Evolutionary conservation across 2,329 filamentous ascomycete genomes (phyloP), one percentile per base, ranked within the genome.

Genomic region (Fusarium continuum): DNA sequence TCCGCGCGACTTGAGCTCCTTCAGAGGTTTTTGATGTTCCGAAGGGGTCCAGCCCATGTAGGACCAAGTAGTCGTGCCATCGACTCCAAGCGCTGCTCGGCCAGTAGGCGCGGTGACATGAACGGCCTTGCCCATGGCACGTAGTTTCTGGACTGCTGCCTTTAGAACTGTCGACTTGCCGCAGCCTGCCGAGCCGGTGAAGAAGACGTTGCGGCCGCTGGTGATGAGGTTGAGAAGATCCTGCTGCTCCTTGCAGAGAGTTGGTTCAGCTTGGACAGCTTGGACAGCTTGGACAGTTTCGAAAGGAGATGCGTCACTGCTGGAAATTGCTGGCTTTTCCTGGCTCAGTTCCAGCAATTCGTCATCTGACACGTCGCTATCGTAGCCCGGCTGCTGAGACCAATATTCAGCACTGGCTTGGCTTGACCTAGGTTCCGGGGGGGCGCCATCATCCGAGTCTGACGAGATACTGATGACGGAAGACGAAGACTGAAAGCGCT

Each of bases 91-190:
- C 0, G 87, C 86, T 0, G 86, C 84, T 8, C 80, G 79, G 4
- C 86, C 86, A 0, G 86, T 89, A 0, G 87, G 86, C 0, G 87
- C 85, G 3, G 87, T 64, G 25, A 89, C 80, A 4, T 78, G 66
- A 5, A 88, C 84, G 0, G 17, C 66, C 31, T 73, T 40, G 0
- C 23, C 41, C 8, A 4, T 34, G 0, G 2, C 20, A 13, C 31
- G 4, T 2, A 74, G 54, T 23, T 17, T 57, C 19, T 40, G 20
- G 1, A 71, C 63, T 1, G 69, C 68, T 6, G 63, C 64, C 22
- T 67, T 69, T 1, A 74, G 28, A 2, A 69, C 69, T 3, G 69
- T 72, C 0, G 71, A 74, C 16, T 74, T 74, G 5, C 71, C 72
- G 5, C 60, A 71, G 1, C 87, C 87, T 13, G 86, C 87, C 1